phyloP scores from a whole-genome alignment of 2,329 filamentous ascomycete species.

The Microsporum canis region DNA sequence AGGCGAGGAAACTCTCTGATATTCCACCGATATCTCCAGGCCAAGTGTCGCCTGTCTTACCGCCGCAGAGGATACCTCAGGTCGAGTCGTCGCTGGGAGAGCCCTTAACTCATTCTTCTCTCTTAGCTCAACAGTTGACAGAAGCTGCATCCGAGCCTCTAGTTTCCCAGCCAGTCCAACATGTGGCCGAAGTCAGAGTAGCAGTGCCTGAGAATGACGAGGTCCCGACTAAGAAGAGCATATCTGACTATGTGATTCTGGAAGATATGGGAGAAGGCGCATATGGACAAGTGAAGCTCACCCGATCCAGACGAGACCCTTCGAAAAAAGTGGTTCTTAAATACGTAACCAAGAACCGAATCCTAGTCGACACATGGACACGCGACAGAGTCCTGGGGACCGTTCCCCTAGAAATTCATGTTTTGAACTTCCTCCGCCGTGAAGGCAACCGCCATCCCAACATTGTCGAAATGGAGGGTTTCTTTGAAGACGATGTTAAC shows the following conservation, averaged over 20 bases:
- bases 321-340: constrained; percentile 85
- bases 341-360: constrained; percentile 92
- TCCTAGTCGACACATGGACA: constrained; percentile 97
- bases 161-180: constrained; percentile 31
- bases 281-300: constrained; percentile 94
- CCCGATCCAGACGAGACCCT: constrained; percentile 65
- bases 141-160: constrained; percentile 39
- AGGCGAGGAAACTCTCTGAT: constrained; percentile 47
- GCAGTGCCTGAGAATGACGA: constrained; percentile 21
- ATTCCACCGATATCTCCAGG: constrained; percentile 69
- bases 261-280: constrained; percentile 98
- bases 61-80: constrained; percentile 18
- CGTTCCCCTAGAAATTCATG: constrained; percentile 92
- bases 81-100: constrained; percentile 22
- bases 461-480: constrained; percentile 58
- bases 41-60: constrained; percentile 43
- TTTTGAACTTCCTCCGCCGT: constrained; percentile 79
- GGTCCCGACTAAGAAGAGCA: constrained; percentile 58
- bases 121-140: constrained; percentile 42
- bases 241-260: constrained; percentile 79
- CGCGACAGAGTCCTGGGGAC: constrained; percentile 85
- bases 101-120: constrained; percentile 33
- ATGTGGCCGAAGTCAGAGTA: constrained; percentile 22
- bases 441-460: constrained; percentile 55
- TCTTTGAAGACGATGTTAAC: constrained; percentile 57